Percentiles rank a stretch among this genome's conserved stretches.
phyloP scores from a whole-genome alignment of 1,284 basidiomycete genomes.

The Taiwanofungus camphoratus region DNA sequence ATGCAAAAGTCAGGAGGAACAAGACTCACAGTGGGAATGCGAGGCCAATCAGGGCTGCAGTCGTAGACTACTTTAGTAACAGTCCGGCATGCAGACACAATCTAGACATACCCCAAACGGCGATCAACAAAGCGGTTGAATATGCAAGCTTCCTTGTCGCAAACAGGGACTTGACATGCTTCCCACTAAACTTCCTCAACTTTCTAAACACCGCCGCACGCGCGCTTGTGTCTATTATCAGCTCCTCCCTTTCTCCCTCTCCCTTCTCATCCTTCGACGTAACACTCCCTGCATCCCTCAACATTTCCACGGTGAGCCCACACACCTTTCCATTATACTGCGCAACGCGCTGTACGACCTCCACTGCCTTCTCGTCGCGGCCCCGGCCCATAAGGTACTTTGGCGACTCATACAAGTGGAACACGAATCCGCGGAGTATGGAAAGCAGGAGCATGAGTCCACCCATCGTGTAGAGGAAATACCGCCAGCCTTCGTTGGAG shows the following conservation, averaged over 20 bases:
- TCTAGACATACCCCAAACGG: slow-evolving; percentile 36
- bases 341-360: slow-evolving; percentile 64
- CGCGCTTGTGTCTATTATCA: slow-evolving; percentile 26
- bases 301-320: slow-evolving; percentile 43
- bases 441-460: slow-evolving; percentile 60
- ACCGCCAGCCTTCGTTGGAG: slow-evolving; percentile 70
- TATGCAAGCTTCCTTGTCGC: slow-evolving; percentile 55
- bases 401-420: slow-evolving; percentile 71
- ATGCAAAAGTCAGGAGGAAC: too few species aligned
- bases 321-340: slow-evolving; percentile 54
- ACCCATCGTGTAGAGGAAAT: slow-evolving; percentile 58
- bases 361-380: slow-evolving; percentile 65
- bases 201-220: slow-evolving; percentile 35
- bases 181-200: slow-evolving; percentile 37
- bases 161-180: slow-evolving; percentile 55
- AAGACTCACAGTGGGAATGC: slow-evolving; percentile 59
- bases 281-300: slow-evolving; percentile 29
- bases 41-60: slow-evolving; percentile 61
- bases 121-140: slow-evolving; percentile 55
- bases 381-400: slow-evolving; percentile 74
- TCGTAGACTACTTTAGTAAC: neutral
- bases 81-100: neutral
- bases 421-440: slow-evolving; percentile 65
- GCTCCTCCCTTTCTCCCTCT: slow-evolving; percentile 14
- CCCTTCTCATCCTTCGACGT: slow-evolving; percentile 6